Evolutionary conservation across 805 yeast species (phyloP).

Genomic region (Starmerella sirachaensis): DNA sequence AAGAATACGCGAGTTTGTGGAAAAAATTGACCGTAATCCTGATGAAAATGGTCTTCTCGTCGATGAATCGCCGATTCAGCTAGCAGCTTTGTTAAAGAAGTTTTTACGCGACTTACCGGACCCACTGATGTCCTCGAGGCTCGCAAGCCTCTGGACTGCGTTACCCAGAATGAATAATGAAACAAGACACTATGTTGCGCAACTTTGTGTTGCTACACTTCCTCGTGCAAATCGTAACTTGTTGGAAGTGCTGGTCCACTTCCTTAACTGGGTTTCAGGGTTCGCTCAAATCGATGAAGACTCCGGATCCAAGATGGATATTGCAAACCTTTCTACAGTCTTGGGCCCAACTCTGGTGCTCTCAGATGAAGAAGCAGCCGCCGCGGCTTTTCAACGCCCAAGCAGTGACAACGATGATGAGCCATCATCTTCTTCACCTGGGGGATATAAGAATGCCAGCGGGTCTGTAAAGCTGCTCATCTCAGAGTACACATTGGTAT

Average conservation of each 20-base stretch:
- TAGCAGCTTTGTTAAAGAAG: slow-evolving; percentile 85
- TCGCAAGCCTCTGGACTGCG: slow-evolving; percentile 70
- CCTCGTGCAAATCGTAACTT: slow-evolving; percentile 76
- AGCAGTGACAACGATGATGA: neutral
- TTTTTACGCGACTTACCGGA: slow-evolving; percentile 87
- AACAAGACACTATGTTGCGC: slow-evolving; percentile 33
- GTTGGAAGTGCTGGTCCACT: slow-evolving; percentile 71
- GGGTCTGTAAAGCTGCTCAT: slow-evolving; percentile 80
- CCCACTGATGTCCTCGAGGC: slow-evolving; percentile 65
- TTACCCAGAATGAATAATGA: slow-evolving; percentile 26
- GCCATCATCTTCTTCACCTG: neutral
- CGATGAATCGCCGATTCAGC: slow-evolving; percentile 73
- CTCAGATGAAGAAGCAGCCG: slow-evolving; percentile 35
- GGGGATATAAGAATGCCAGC: slow-evolving; percentile 64
- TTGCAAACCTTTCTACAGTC: slow-evolving; percentile 89
- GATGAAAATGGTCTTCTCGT: slow-evolving; percentile 56
- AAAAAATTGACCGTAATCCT: slow-evolving; percentile 62
- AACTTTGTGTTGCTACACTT: slow-evolving; percentile 55
- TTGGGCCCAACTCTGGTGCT: slow-evolving; percentile 83
- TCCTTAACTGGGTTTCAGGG: slow-evolving; percentile 90
- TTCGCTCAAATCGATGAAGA: slow-evolving; percentile 80
- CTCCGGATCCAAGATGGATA: slow-evolving; percentile 83
- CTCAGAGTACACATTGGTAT: slow-evolving; percentile 65
- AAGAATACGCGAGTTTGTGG: slow-evolving; percentile 59
- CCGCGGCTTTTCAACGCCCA: neutral